phyloP scores from a whole-genome alignment of 441 rosid species.

The Theobroma grandiflorum region DNA sequence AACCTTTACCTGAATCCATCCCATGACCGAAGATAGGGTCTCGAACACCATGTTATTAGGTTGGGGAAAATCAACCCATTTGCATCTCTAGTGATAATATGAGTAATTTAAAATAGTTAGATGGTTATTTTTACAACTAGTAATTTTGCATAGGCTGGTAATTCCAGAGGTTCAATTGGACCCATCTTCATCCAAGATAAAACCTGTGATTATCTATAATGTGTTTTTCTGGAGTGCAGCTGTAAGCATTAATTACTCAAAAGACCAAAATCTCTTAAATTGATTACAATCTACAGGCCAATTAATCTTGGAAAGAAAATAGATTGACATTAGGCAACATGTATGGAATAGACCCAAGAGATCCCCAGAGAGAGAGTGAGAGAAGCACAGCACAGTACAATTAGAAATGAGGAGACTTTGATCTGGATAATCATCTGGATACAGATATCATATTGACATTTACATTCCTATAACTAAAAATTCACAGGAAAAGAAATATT shows the following conservation, averaged over 20 bases:
- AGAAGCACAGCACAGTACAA: not conserved
- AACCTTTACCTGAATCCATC: no score
- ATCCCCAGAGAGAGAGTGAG: not conserved
- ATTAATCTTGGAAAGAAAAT: not conserved
- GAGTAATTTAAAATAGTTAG: not conserved
- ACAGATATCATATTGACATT: conserved; percentile 29
- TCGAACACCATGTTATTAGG: no score
- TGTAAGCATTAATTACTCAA: not conserved
- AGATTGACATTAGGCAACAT: not conserved
- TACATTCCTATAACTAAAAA: conserved; percentile 38
- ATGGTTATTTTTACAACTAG: not conserved
- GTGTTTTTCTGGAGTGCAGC: no score
- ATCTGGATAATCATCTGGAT: conserved; percentile 15
- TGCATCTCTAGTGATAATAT: not conserved
- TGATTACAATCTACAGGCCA: no score
- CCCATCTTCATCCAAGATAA: not conserved
- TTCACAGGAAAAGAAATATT: conserved; percentile 23
- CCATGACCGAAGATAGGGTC: no score
- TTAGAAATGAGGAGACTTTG: not conserved
- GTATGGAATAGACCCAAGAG: not conserved
- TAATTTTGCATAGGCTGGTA: not conserved
- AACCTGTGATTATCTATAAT: not conserved
- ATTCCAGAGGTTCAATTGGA: not conserved
- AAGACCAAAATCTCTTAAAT: not conserved
- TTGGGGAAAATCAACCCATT: no score